Evolutionary conservation across 129 eudicot species (phyloP), one percentile per base, ranked within the genome.

Genomic region (Smallanthus sonchifolius): DNA sequence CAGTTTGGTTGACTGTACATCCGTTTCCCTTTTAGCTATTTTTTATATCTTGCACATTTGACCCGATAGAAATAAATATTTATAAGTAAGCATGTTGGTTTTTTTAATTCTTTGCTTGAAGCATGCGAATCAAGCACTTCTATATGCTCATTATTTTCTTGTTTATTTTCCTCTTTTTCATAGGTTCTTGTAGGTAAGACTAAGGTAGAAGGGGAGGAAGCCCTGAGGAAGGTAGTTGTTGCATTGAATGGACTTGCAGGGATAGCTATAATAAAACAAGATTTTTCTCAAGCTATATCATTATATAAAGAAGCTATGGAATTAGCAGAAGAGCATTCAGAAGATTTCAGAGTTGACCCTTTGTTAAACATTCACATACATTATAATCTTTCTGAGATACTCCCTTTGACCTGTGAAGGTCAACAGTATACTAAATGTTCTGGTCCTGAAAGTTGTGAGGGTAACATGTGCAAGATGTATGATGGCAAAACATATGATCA

Each of bases 131-230:
- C 52, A 19, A 51, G 20, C 64, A 38, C 10, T 59, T 35, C 40
- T 43, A 40, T 17, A 54, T 42, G 67, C 47, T 43, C 47, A 32
- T 52, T 13, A 32, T n/a, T 36, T 20, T 76, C 39, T 66, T 36
- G 70, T 77, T 67, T 7, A 13, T 19, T 6, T 13, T 77, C 72
- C 78, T 35, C 65, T 35, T 44, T 57, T 64, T 20, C 80, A 42
- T 72, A 92, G 98, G 95, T 88, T 77, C 96, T 93, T 84, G 87
- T 90, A 55, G 95, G 96, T 60, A 93, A 93, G 79, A 93, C 96
- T 14, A 93, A 88, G 84, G 63, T 93, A 71, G 98, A 90, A 88
- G 98, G 98, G 64, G 96, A 93, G 84, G 98, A 93, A 69, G 98
- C 95, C 36, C 80, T 93, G 37, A 86, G 98, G 82, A 90, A 85